Evolutionary conservation across 2,329 filamentous ascomycete species (phyloP).

Genomic region (Claviceps quebecensis): DNA sequence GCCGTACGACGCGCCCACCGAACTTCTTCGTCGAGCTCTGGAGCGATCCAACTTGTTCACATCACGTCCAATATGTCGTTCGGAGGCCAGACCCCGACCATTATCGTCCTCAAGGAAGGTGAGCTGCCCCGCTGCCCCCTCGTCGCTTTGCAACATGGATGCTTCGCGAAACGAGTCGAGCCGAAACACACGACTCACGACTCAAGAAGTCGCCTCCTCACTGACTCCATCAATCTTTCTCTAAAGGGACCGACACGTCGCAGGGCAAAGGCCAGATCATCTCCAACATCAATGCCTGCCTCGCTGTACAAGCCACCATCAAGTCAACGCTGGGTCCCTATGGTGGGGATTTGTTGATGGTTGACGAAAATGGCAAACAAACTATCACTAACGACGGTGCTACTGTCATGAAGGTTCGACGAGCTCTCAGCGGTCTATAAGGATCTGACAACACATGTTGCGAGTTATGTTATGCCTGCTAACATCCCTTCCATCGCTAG

Average conservation of each 20-base stretch:
- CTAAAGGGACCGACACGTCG: conserved; percentile 81
- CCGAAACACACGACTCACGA: background rate
- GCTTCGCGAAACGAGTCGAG: background rate
- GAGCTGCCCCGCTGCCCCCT: conserved; percentile 24
- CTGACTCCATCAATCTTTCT: background rate
- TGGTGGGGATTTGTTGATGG: conserved; percentile 88
- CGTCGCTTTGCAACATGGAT: conserved; percentile 6
- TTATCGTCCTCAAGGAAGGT: conserved; percentile 97
- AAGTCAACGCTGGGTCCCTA: conserved; percentile 93
- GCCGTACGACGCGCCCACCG: background rate
- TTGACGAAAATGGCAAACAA: conserved; percentile 87
- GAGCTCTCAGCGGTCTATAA: background rate
- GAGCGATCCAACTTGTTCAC: conserved; percentile 4
- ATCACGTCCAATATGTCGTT: conserved; percentile 60
- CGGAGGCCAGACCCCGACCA: conserved; percentile 92
- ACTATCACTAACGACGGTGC: conserved; percentile 99
- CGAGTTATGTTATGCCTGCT: background rate
- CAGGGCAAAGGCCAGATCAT: conserved; percentile 94
- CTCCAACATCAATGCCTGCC: conserved; percentile 96
- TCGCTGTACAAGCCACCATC: conserved; percentile 90
- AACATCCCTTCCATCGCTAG: conserved; percentile 26
- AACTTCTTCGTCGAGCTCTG: conserved; percentile 6
- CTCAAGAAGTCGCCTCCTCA: background rate
- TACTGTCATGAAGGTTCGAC: conserved; percentile 86
- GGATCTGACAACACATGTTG: background rate